These are phyloP conservation scores for Teratosphaeria zuluensis DNA, from an alignment of 2,329 filamentous ascomycete species.

Conservation along the genomic window DNA sequence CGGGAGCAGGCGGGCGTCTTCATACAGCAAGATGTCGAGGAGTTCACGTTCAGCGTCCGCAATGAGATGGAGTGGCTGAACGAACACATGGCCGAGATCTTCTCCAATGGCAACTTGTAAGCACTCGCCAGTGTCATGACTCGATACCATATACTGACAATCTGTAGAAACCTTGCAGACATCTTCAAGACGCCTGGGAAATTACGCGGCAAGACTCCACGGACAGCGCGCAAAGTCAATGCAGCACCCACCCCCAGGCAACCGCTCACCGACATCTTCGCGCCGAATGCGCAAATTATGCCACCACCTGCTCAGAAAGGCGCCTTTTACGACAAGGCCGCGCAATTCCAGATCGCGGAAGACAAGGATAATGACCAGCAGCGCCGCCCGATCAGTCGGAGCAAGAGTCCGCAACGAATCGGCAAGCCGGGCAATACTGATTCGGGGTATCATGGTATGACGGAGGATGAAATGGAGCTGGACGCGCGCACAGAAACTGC, in stretches of 20 bases:
- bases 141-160: slow-evolving; percentile 16
- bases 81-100: slow-evolving; percentile 94
- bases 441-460: slow-evolving; percentile 64
- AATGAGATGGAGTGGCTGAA: slow-evolving; percentile 98
- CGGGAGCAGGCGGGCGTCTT: slow-evolving; percentile 67
- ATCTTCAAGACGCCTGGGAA: slow-evolving; percentile 93
- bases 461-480: slow-evolving; percentile 43
- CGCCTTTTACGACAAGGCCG: slow-evolving; percentile 43
- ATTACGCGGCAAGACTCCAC: slow-evolving; percentile 69
- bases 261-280: slow-evolving; percentile 41
- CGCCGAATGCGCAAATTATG: slow-evolving; percentile 33
- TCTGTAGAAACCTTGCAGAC: slow-evolving; percentile 70
- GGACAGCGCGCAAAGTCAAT: slow-evolving; percentile 55
- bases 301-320: slow-evolving; percentile 45
- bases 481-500: slow-evolving; percentile 14
- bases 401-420: slow-evolving; percentile 24
- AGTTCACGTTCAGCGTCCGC: slow-evolving; percentile 82
- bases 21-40: slow-evolving; percentile 73
- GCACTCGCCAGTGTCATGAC: slow-evolving; percentile 20
- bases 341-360: slow-evolving; percentile 51
- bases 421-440: slow-evolving; percentile 39
- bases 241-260: slow-evolving; percentile 45
- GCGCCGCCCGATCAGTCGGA: slow-evolving; percentile 18
- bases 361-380: slow-evolving; percentile 34
- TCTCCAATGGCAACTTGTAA: slow-evolving; percentile 77